phyloP scores from a whole-genome alignment of 1,284 basidiomycete genomes.

The Ustilago trichophora region DNA sequence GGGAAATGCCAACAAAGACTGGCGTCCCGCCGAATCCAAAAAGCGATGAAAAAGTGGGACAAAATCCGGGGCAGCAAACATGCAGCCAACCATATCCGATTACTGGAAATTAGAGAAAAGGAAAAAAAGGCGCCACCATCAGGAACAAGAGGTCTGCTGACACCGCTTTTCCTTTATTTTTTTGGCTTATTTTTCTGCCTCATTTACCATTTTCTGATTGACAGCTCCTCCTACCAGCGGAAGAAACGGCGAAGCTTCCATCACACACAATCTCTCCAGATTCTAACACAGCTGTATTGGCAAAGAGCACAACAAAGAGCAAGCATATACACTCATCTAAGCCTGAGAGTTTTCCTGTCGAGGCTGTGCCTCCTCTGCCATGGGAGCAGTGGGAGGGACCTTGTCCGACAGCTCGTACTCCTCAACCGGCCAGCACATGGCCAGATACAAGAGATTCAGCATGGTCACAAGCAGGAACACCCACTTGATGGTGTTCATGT shows the following conservation, averaged over 20 bases:
- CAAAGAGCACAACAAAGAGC: neutral
- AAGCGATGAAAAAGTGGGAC: too few species aligned
- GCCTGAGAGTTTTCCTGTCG: neutral
- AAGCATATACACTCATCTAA: neutral
- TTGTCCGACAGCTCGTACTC: conserved; percentile 36
- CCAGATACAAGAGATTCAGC: conserved; percentile 70
- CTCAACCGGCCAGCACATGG: conserved; percentile 32
- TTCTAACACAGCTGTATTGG: too few species aligned
- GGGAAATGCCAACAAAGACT: too few species aligned
- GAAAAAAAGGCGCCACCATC: neutral
- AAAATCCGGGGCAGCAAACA: too few species aligned
- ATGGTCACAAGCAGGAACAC: conserved; percentile 84
- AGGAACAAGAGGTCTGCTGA: neutral
- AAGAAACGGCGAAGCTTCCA: too few species aligned
- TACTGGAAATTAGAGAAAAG: too few species aligned
- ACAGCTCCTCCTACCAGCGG: too few species aligned
- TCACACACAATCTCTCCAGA: neutral
- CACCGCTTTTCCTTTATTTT: neutral
- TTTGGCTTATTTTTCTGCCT: neutral
- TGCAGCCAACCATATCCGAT: too few species aligned
- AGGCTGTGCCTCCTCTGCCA: neutral
- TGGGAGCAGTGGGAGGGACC: conserved; percentile 10
- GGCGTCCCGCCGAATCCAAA: too few species aligned
- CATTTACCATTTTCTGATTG: neutral
- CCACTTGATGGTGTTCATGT: conserved; percentile 80